These are phyloP conservation scores for Chenopodium suecicum DNA, from an alignment of 148 eudicot species.

Conservation along the genomic window DNA sequence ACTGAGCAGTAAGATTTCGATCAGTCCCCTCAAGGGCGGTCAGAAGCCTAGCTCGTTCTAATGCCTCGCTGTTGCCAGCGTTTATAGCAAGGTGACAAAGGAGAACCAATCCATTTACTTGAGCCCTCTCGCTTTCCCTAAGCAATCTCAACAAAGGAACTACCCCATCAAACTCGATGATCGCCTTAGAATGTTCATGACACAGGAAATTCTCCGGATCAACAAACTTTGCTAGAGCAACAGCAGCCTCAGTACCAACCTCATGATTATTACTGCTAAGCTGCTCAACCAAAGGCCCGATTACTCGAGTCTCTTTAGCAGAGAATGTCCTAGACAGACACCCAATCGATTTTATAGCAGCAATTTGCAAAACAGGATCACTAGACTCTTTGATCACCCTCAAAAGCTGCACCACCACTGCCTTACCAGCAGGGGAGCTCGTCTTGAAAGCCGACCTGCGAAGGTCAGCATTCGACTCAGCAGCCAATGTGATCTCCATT, in stretches of 20 bases:
- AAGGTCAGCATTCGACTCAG: slow-evolving; percentile 66
- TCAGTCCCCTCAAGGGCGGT: slow-evolving; percentile 59
- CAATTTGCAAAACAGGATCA: slow-evolving; percentile 31
- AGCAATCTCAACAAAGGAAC: slow-evolving; percentile 59
- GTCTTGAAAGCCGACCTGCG: slow-evolving; percentile 76
- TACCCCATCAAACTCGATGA: slow-evolving; percentile 64
- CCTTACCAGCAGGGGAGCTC: slow-evolving; percentile 75
- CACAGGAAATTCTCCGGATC: slow-evolving; percentile 62
- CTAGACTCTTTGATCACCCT: slow-evolving; percentile 43
- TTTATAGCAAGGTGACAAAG: slow-evolving; percentile 66
- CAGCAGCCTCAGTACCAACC: slow-evolving; percentile 58
- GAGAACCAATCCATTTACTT: slow-evolving; percentile 46
- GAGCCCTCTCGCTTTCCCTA: slow-evolving; percentile 40
- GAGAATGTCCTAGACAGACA: slow-evolving; percentile 74
- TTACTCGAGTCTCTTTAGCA: slow-evolving; percentile 58
- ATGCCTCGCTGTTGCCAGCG: slow-evolving; percentile 48
- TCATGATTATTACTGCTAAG: slow-evolving; percentile 44
- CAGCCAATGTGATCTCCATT: slow-evolving; percentile 69
- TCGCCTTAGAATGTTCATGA: slow-evolving; percentile 56
- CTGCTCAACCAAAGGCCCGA: slow-evolving; percentile 57
- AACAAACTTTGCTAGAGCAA: slow-evolving; percentile 66
- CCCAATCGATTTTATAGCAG: slow-evolving; percentile 69
- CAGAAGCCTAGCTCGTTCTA: slow-evolving; percentile 56
- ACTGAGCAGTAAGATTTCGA: slow-evolving; percentile 32
- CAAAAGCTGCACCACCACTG: slow-evolving; percentile 68